A percentile compares a stretch with the other conserved stretches of the same genome.
These are phyloP conservation scores for Chlorophyllum brunneum DNA, from an alignment of 768 basidiomycete species.

Conservation along the genomic window DNA sequence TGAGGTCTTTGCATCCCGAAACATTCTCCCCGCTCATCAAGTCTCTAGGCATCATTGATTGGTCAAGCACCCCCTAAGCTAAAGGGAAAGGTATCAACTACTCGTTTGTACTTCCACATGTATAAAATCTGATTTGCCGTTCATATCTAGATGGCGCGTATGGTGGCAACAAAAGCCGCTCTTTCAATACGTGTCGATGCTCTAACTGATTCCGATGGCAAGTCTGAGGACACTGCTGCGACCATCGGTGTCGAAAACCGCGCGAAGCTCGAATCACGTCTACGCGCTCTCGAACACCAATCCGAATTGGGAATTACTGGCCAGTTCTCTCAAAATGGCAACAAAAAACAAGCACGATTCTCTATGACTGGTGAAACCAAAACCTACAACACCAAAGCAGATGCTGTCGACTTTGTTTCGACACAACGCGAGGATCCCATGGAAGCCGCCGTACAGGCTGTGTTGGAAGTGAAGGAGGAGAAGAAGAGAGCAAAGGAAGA, in stretches of 20 bases:
- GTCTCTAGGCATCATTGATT: slow-evolving; percentile 78
- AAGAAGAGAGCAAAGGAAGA: slow-evolving; percentile 81
- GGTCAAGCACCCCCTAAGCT: slow-evolving; percentile 97
- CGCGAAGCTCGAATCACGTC: slow-evolving; percentile 90
- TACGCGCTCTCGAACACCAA: slow-evolving; percentile 85
- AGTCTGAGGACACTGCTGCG: slow-evolving; percentile 77
- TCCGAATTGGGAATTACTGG: slow-evolving; percentile 70
- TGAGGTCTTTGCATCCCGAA: slow-evolving; percentile 30
- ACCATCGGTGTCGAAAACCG: slow-evolving; percentile 92
- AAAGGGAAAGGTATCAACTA: slow-evolving; percentile 79
- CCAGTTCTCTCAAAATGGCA: slow-evolving; percentile 49
- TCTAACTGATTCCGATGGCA: slow-evolving; percentile 86
- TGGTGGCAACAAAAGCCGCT: slow-evolving; percentile 98
- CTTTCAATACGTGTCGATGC: slow-evolving; percentile 98
- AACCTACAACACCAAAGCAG: slow-evolving; percentile 84
- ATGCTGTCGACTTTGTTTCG: slow-evolving; percentile 77
- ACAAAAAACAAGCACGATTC: slow-evolving; percentile 74
- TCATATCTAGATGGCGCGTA: slow-evolving; percentile 83
- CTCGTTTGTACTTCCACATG: background rate
- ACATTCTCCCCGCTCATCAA: background rate
- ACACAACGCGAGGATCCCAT: slow-evolving; percentile 78
- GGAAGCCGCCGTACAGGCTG: slow-evolving; percentile 70
- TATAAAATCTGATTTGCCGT: slow-evolving; percentile 1
- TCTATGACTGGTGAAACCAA: slow-evolving; percentile 76
- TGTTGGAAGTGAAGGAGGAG: slow-evolving; percentile 83